Base-by-base conservation (phyloP, 2,329 filamentous ascomycete species). In the Massarina eburnea region DNA sequence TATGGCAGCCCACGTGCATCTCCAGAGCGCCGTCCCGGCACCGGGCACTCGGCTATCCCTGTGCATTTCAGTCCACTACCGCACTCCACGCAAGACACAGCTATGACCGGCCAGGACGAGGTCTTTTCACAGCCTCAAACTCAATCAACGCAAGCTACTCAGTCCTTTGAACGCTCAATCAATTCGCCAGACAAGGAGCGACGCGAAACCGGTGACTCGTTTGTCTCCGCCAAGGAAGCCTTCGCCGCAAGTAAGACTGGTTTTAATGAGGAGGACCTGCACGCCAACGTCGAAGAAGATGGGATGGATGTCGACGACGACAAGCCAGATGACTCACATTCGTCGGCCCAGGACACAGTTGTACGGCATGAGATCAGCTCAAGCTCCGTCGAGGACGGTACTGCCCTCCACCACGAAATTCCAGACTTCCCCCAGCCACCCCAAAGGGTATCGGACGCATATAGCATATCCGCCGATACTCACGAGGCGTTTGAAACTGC, bases 221-320 rank as follows among this genome's bases (percentile, higher is more conserved):
- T 78, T 47, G 71, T 76, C 14, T 78, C 75, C 9, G 76, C 75
- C 2, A 72, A 73, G 38, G 75, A 77, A 48, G 71, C 63, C 8
- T 61, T 71, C 17, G 57, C 35, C 8, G 34, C 58, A 15, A 66
- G 64, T 55, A 64, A 66, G 45, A 58, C 55, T 29, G 52, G 50
- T 1, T 64, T 65, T 3, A 59, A 61, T 1, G 61, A 67, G 42
- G 63, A 67, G 41, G 49, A 62, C 37, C 33, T 62, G 34, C 52
- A 41, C 37, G 39, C 57, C 32, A 39, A 61, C 40, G 41, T 52
- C 18, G 46, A 62, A 8, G 45, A 57, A 2, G 58, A 60, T 34
- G 58, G 55, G 15, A 65, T 67, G 51, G 65, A 70, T 20, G 58
- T 70, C 12, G 62, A 70, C 19, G 62, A 62, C 24, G 58, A 61